These are phyloP conservation scores for Fusarium miscanthi DNA, from an alignment of 2,329 filamentous ascomycete species.

Conservation along the genomic window DNA sequence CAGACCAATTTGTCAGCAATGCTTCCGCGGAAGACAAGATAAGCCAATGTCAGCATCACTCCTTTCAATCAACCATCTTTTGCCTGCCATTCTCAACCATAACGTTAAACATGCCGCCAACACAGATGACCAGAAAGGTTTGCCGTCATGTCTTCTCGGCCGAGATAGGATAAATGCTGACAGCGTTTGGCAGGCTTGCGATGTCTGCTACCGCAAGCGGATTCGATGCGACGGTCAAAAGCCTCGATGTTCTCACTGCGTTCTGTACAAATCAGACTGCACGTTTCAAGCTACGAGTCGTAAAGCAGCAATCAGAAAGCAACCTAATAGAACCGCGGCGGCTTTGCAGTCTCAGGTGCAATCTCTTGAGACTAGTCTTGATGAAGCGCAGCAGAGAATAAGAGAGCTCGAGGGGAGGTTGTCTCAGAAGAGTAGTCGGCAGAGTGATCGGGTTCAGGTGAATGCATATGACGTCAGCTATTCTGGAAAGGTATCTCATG, in stretches of 20 bases:
- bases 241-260: constrained; percentile 25
- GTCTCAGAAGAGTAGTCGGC: background rate
- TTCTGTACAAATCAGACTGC: background rate
- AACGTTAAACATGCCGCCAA: background rate
- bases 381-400: background rate
- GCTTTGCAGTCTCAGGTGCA: background rate
- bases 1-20: background rate
- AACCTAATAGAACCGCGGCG: fast-evolving
- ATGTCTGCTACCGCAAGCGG: constrained; percentile 29
- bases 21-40: constrained; percentile 5
- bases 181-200: constrained; percentile 7
- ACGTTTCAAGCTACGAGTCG: constrained; percentile 9
- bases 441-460: fast-evolving
- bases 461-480: background rate
- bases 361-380: background rate
- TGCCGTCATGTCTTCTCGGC: fast-evolving
- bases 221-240: constrained; percentile 27
- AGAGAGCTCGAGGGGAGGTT: background rate
- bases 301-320: background rate
- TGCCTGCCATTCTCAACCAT: fast-evolving
- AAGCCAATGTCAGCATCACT: background rate
- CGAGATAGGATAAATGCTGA: background rate
- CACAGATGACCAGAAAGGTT: background rate
- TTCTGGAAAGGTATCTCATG: fast-evolving
- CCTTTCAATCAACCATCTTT: too few relatives aligned